Base-by-base conservation (phyloP, 2,329 filamentous ascomycete species). In the Periconia digitata region DNA sequence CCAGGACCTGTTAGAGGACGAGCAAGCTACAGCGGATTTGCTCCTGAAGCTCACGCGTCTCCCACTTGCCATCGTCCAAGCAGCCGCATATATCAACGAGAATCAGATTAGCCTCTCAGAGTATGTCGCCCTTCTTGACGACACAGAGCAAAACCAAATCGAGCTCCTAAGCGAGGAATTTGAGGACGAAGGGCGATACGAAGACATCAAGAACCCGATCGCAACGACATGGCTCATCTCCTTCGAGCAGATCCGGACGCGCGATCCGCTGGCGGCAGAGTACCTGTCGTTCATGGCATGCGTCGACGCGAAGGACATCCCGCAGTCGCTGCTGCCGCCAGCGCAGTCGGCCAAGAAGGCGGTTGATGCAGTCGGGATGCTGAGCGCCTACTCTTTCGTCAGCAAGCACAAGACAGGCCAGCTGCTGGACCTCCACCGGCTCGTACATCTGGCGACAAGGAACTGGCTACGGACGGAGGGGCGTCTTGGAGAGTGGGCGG, bases 171-270 rank as follows among this genome's bases (percentile, higher is more conserved):
- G 66, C 43, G 51, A 51, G 44, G 69, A 74, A n/a, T 74, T 77
- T 20, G 56, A 53, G 3, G 73, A 75, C 47, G 55, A 65, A 2
- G 66, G 55, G 0, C 66, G 71, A 29, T 75, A 77, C 49, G 43
- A 32, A 8, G 50, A 42, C 1, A 58, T 69, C 1, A 64, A 66
- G 18, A 72, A 75, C 22, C 66, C 75, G 1, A 64, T 77, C 0
- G 72, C 72, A 0, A 70, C 63, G 0, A 76, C 76, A 0, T 78
- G 66, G 69, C 52, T 76, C 0, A 65, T 77, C 4, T 76, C 74
- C 0, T 78, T 79, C 40, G 59, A 72, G 15, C 69, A 60, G 36
- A 51, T 56, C 8, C 47, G 36, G 12, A 34, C 46, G 43, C 37
- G 71, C 2, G 50, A 74, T 22, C 27, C 50, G n/a, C 32, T 68